Percentiles rank a stretch among this genome's conserved stretches.
Evolutionary conservation across 2,329 filamentous ascomycete genomes (phyloP).

Genomic region (Alternaria triticimaculans): DNA sequence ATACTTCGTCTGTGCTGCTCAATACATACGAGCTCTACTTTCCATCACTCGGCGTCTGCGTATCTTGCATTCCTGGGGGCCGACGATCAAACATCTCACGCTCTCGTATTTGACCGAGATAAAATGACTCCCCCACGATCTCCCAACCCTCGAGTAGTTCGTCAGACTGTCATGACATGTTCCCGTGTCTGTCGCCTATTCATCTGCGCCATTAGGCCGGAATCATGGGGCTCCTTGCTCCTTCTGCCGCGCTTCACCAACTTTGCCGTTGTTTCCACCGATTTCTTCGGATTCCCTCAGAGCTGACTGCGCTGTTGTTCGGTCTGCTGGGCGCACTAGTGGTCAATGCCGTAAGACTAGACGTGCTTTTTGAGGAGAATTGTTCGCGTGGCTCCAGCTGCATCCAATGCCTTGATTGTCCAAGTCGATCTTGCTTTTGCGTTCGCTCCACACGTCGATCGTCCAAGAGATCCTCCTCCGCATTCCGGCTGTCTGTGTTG

Average conservation of each 20-base stretch:
- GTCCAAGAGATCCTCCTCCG: not conserved
- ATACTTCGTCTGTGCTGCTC: not conserved
- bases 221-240: slow-evolving; percentile 20
- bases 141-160: slow-evolving; percentile 19
- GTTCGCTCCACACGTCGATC: slow-evolving; percentile 14
- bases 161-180: slow-evolving; percentile 7
- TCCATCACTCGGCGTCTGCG: not conserved
- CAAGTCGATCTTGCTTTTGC: not conserved
- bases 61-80: not conserved
- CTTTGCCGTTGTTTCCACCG: slow-evolving; percentile 1
- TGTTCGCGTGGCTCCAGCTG: not conserved
- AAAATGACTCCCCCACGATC: slow-evolving; percentile 11
- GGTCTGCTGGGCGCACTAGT: not conserved
- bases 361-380: slow-evolving; percentile 2
- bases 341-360: not conserved
- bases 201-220: slow-evolving; percentile 4
- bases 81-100: not conserved
- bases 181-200: slow-evolving; percentile 10
- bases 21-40: not conserved
- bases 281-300: not conserved
- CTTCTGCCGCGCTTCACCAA: slow-evolving; percentile 6
- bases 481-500: slow-evolving; percentile 1
- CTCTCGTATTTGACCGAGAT: slow-evolving; percentile 11
- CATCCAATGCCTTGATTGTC: not conserved
- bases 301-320: not conserved